Conservation (phyloP, 2,329 filamentous ascomycete species). For the Neonectria punicea region DNA sequence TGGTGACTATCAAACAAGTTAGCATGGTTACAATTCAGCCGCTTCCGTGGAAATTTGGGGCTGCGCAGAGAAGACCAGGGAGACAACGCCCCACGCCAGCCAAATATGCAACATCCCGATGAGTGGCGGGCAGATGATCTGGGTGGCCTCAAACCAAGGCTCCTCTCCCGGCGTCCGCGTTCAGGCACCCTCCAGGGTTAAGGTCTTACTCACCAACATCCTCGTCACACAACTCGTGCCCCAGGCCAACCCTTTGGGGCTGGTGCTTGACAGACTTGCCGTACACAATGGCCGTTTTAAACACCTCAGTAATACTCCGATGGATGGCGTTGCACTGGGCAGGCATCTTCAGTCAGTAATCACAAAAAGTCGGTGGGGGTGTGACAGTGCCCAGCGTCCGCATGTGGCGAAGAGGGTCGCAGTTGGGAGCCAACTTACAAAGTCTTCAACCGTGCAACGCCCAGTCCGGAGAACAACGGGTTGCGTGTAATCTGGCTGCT, state of each 20-base stretch:
- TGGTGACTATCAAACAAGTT: constrained; percentile 54
- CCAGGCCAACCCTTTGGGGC: constrained; percentile 91
- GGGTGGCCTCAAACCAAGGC: constrained; percentile 27
- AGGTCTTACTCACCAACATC: constrained; percentile 81
- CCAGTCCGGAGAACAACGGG: constrained; percentile 89
- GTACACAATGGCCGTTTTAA: constrained; percentile 95
- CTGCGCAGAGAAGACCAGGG: constrained; percentile 26
- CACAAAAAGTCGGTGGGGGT: constrained; percentile 24
- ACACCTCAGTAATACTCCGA: constrained; percentile 93
- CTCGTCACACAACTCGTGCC: constrained; percentile 93
- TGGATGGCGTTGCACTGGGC: constrained; percentile 94
- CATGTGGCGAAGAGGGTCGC: constrained; percentile 13
- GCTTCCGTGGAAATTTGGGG: constrained; percentile 26
- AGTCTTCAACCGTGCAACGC: constrained; percentile 93
- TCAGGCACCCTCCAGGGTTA: constrained; percentile 25
- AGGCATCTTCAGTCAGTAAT: constrained; percentile 51
- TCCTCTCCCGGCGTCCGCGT: constrained; percentile 22
- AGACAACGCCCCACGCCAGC: constrained; percentile 25
- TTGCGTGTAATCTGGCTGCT: constrained; percentile 88
- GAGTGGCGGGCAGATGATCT: constrained; percentile 33
- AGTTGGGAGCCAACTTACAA: constrained; percentile 70
- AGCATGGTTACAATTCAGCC: constrained; percentile 37
- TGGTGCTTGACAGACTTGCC: constrained; percentile 99
- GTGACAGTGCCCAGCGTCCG: constrained; percentile 22
- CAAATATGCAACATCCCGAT: constrained; percentile 37